Percentiles rank a stretch among this genome's conserved stretches.
Evolutionary conservation across 257 asterid genomes (phyloP).

Genomic region (Ilex aquifolium): DNA sequence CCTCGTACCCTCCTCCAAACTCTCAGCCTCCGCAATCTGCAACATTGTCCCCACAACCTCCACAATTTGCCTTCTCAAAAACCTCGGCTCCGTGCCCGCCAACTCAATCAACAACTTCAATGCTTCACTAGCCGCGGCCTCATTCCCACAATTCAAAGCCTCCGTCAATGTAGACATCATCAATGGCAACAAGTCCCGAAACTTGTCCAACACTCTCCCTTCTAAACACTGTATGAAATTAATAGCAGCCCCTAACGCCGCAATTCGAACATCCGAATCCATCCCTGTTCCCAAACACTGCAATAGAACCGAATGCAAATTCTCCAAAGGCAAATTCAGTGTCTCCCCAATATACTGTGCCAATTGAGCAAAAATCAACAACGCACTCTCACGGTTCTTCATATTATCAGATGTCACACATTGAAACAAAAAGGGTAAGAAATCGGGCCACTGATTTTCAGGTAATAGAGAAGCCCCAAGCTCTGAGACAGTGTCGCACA

Average conservation of each 20-base stretch:
- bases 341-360: constrained; percentile 78
- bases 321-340: constrained; percentile 54
- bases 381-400: constrained; percentile 76
- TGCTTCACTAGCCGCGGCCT: constrained; percentile 94
- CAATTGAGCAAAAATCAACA: constrained; percentile 70
- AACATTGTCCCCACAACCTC: constrained; percentile 94
- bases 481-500: constrained; percentile 85
- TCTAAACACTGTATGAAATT: constrained; percentile 82
- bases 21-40: constrained; percentile 89
- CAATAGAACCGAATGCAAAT: constrained; percentile 72
- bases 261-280: constrained; percentile 67
- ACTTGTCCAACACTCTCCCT: constrained; percentile 66
- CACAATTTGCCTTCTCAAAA: constrained; percentile 78
- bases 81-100: constrained; percentile 93
- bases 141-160: constrained; percentile 78
- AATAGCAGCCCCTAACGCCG: constrained; percentile 86
- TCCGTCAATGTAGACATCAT: constrained; percentile 98
- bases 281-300: constrained; percentile 51
- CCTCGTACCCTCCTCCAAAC: constrained; percentile 86
- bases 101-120: constrained; percentile 85
- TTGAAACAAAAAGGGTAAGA: constrained; percentile 86
- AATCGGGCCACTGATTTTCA: constrained; percentile 80
- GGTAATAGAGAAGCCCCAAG: constrained; percentile 84
- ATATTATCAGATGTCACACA: constrained; percentile 64
- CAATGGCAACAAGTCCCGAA: constrained; percentile 86